Evolutionary conservation across 257 asterid genomes (phyloP).

Genomic region (Henckelia pumila): DNA sequence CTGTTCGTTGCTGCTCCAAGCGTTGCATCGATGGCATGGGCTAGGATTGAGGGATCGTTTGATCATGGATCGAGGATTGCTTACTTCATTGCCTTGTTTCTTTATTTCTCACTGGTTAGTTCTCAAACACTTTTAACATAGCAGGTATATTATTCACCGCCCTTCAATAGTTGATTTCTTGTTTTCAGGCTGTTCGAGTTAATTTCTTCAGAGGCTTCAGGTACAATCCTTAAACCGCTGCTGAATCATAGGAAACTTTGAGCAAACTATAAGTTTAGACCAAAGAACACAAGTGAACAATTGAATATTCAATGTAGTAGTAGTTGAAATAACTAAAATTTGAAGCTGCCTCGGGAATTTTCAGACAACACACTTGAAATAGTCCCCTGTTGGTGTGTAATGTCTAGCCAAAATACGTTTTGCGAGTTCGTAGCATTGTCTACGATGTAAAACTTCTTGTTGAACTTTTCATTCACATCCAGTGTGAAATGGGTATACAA

Average conservation of each 20-base stretch:
- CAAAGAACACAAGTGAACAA: background rate
- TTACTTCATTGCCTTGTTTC: constrained; percentile 84
- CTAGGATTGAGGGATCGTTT: constrained; percentile 69
- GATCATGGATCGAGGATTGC: constrained; percentile 64
- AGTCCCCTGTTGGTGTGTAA: too few species aligned
- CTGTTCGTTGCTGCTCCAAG: constrained; percentile 91
- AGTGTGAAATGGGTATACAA: too few species aligned
- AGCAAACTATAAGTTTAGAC: background rate
- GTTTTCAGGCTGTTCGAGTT: constrained; percentile 68
- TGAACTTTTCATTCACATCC: too few species aligned
- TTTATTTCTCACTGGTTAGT: constrained; percentile 75
- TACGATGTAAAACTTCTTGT: too few species aligned
- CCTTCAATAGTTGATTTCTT: background rate
- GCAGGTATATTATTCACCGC: background rate
- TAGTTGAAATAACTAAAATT: too few species aligned
- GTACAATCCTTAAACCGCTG: constrained; percentile 13
- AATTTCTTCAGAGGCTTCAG: constrained; percentile 87
- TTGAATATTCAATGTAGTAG: too few species aligned
- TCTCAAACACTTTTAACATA: background rate
- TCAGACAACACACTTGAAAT: too few species aligned
- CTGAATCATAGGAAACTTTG: background rate
- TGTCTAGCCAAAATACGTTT: too few species aligned
- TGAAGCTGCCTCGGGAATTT: too few species aligned
- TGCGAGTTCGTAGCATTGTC: too few species aligned
- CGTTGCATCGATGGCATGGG: constrained; percentile 96